Conservation (phyloP, 306 rosid species). For the Pterocarpus macrocarpus region DNA sequence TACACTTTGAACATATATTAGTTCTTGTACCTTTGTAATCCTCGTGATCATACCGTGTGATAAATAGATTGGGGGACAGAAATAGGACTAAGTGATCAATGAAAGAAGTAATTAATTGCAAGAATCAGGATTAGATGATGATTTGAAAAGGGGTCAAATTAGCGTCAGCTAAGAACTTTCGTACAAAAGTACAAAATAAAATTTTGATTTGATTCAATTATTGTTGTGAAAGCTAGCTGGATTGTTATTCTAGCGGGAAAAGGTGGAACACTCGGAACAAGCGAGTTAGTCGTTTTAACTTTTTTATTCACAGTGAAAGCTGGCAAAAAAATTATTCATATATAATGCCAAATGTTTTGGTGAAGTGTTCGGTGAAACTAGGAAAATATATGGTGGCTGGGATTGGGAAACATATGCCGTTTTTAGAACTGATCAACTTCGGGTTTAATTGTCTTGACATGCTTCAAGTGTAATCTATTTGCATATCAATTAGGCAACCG, state of each 20-base stretch:
- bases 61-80: background rate
- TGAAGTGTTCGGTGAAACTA: slow-evolving; percentile 46
- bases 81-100: background rate
- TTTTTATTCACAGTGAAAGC: background rate
- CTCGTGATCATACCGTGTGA: background rate
- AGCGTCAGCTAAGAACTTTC: background rate
- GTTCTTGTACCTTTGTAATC: background rate
- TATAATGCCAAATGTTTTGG: slow-evolving; percentile 60
- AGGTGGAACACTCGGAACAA: background rate
- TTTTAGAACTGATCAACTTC: slow-evolving; percentile 45
- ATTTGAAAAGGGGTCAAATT: too few species aligned
- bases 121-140: background rate
- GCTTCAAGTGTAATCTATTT: background rate
- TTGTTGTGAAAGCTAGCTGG: background rate
- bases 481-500: background rate
- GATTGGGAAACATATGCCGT: slow-evolving; percentile 49
- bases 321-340: slow-evolving; percentile 5
- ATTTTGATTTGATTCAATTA: slow-evolving; percentile 14
- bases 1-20: background rate
- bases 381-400: background rate
- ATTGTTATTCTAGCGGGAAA: slow-evolving; percentile 45
- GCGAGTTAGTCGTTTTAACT: background rate
- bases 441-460: slow-evolving; percentile 12
- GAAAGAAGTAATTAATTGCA: background rate
- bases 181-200: background rate